A percentile compares a stretch with the other conserved stretches of the same genome.
Evolutionary conservation across 164 flowering plant species (phyloP).

Genomic region (Kingdonia uniflora): DNA sequence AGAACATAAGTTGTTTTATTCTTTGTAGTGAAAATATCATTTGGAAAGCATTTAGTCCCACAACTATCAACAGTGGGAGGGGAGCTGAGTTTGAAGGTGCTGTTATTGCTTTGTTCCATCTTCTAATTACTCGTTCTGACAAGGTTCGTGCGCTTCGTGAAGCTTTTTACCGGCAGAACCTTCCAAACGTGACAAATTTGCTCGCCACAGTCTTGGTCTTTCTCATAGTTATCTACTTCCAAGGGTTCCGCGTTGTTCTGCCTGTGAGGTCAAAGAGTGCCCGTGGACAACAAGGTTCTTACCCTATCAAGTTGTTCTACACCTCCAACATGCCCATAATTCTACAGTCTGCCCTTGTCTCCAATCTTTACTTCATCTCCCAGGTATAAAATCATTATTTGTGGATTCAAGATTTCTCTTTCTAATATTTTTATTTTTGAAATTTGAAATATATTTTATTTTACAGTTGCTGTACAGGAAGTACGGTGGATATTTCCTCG

Average conservation of each 20-base stretch:
- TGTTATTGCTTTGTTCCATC: slow-evolving; percentile 13
- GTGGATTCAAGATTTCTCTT: too few relatives aligned
- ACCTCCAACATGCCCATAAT: slow-evolving; percentile 11
- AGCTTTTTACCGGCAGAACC: slow-evolving; percentile 4
- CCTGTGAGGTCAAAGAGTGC: too few relatives aligned
- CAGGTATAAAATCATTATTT: slow-evolving; percentile 9
- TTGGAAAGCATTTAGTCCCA: slow-evolving; percentile 12
- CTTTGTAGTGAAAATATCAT: slow-evolving; percentile 16
- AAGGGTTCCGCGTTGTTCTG: too few relatives aligned
- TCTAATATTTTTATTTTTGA: too few relatives aligned
- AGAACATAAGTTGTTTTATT: neutral
- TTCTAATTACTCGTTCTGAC: slow-evolving; percentile 3
- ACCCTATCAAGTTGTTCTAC: slow-evolving; percentile 7
- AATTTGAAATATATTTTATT: too few relatives aligned
- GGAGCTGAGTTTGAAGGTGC: slow-evolving; percentile 15
- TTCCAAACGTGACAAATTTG: slow-evolving; percentile 9
- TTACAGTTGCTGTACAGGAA: slow-evolving; percentile 4
- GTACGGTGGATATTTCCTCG: slow-evolving; percentile 10
- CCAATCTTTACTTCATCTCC: slow-evolving; percentile 9
- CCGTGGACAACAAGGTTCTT: too few relatives aligned
- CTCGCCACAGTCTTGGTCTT: slow-evolving; percentile 7
- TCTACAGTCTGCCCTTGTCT: slow-evolving; percentile 8
- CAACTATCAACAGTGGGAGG: too few relatives aligned
- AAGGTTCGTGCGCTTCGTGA: slow-evolving; percentile 7
- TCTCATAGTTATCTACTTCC: slow-evolving; percentile 1